phyloP scores from a whole-genome alignment of 2,329 filamentous ascomycete genomes.

The Arthroderma uncinatum region DNA sequence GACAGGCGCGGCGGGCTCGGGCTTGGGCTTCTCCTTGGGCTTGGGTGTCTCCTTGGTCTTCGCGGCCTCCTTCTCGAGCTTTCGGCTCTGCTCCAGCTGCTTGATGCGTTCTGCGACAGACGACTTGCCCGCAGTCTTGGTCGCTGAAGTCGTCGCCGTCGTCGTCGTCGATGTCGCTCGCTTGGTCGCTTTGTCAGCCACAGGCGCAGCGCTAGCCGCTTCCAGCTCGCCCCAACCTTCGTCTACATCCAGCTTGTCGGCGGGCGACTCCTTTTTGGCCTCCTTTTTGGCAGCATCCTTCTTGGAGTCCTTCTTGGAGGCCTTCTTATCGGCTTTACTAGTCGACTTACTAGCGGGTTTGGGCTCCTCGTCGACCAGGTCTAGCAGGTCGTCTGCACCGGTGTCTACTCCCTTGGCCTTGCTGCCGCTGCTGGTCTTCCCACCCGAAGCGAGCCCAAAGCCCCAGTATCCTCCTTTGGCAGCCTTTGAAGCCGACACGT shows the following conservation, averaged over 20 bases:
- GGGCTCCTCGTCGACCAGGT: background rate
- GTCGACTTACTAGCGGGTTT: constrained; percentile 2
- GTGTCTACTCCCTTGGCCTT: constrained; percentile 23
- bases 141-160: constrained; percentile 27
- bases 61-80: constrained; percentile 30
- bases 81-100: constrained; percentile 33
- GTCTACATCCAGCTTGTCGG: background rate
- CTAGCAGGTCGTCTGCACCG: constrained; percentile 1
- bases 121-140: constrained; percentile 33
- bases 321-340: background rate
- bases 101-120: constrained; percentile 46
- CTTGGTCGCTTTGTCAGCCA: constrained; percentile 27
- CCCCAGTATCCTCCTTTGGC: constrained; percentile 33
- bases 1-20: constrained; percentile 22
- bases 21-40: constrained; percentile 26
- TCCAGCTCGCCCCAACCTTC: constrained; percentile 12
- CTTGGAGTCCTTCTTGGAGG: background rate
- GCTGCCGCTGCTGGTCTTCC: constrained; percentile 36
- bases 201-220: constrained; percentile 12
- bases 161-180: constrained; percentile 27
- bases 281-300: constrained; percentile 1
- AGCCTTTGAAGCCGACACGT: constrained; percentile 15
- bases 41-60: constrained; percentile 29
- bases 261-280: background rate
- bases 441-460: constrained; percentile 29